Conservation (phyloP, 2,329 filamentous ascomycete species). For the Penicillium digitatum region DNA sequence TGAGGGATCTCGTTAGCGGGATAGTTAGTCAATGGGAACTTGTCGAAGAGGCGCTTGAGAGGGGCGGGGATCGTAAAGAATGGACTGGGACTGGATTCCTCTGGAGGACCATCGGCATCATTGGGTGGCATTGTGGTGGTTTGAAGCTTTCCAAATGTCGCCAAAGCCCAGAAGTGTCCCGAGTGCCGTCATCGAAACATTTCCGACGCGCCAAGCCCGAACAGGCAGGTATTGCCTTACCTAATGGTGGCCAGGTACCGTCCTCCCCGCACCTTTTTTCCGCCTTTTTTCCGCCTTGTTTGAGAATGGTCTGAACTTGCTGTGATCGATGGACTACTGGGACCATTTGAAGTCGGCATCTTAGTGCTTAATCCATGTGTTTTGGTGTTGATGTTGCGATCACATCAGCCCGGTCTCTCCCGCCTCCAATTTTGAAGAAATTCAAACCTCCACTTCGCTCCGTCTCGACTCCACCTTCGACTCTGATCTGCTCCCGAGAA, state of each 20-base stretch:
- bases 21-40: slow-evolving; percentile 74
- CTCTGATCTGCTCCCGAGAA: background rate
- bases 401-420: background rate
- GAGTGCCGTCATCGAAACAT: slow-evolving; percentile 11
- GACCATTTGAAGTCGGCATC: background rate
- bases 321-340: background rate
- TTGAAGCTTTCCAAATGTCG: background rate
- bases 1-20: slow-evolving; percentile 69
- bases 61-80: slow-evolving; percentile 58
- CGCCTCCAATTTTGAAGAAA: slow-evolving; percentile 1
- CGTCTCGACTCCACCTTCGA: slow-evolving; percentile 8
- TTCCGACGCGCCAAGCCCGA: slow-evolving; percentile 6
- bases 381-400: background rate
- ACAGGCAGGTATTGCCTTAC: slow-evolving; percentile 10
- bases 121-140: slow-evolving; percentile 26
- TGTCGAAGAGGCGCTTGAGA: slow-evolving; percentile 77
- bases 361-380: background rate
- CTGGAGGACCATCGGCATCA: slow-evolving; percentile 8
- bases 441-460: slow-evolving; percentile 6
- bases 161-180: background rate
- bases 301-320: background rate
- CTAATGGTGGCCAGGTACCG: slow-evolving; percentile 5
- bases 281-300: background rate
- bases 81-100: slow-evolving; percentile 22
- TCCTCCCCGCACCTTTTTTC: slow-evolving; percentile 5